Percentiles rank a stretch among this genome's conserved stretches.
These are phyloP conservation scores for Spergularia bocconei DNA, from an alignment of 148 eudicot genomes.

Conservation along the genomic window DNA sequence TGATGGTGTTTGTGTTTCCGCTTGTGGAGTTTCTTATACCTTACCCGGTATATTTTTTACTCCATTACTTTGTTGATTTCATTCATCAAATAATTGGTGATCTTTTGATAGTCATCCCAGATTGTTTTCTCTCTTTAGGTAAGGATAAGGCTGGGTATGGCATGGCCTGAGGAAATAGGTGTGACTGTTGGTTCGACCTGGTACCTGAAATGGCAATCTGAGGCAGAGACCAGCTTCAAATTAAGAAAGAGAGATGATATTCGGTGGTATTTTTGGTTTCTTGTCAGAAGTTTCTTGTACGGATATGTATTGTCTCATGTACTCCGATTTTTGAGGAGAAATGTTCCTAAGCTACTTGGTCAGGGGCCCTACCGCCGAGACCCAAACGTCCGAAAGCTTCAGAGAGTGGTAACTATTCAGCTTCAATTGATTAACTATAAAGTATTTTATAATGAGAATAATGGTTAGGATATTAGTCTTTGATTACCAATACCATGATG, in stretches of 20 bases:
- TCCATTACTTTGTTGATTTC: conserved; percentile 2
- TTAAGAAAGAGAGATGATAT: conserved; percentile 41
- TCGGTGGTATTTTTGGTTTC: conserved; percentile 53
- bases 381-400: conserved; percentile 62
- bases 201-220: conserved; percentile 82
- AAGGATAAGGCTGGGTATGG: conserved; percentile 65
- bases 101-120: conserved; percentile 20
- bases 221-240: conserved; percentile 56
- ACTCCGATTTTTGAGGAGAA: conserved; percentile 52
- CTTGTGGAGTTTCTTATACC: conserved; percentile 65
- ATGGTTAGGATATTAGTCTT: background rate
- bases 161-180: conserved; percentile 70
- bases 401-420: conserved; percentile 54
- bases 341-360: conserved; percentile 61
- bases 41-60: conserved; percentile 46
- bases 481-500: background rate
- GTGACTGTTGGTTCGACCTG: conserved; percentile 58
- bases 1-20: conserved; percentile 73
- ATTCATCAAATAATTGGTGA: conserved; percentile 1
- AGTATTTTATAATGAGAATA: background rate
- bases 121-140: conserved; percentile 37
- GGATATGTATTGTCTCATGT: conserved; percentile 58
- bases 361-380: conserved; percentile 56
- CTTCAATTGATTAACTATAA: conserved; percentile 5
- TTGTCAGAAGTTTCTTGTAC: conserved; percentile 47